A percentile compares a stretch with the other conserved stretches of the same genome.
Conservation (phyloP, 2,329 filamentous ascomycete species). For the Fusarium scirpi region DNA sequence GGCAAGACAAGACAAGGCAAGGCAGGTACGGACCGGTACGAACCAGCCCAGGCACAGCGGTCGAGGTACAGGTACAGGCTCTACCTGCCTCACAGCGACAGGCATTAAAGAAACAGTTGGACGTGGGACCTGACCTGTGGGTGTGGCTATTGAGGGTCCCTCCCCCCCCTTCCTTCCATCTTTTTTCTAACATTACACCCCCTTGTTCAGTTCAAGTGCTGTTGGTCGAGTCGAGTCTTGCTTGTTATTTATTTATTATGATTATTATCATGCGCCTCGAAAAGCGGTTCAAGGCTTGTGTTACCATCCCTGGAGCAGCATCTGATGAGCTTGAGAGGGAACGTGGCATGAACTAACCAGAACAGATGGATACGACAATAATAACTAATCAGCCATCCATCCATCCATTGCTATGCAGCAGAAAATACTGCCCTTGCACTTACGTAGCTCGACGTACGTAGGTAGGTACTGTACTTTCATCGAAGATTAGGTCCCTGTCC, state of each 20-base stretch:
- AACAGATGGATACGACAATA: background rate
- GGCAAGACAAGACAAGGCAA: constrained; percentile 3
- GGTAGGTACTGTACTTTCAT: background rate
- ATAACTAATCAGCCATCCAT: background rate
- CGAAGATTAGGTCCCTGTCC: background rate
- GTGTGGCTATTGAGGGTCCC: constrained; percentile 43
- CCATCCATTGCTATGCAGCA: constrained; percentile 1
- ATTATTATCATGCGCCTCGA: constrained; percentile 43
- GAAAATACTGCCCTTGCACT: background rate
- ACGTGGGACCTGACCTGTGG: constrained; percentile 42
- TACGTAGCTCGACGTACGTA: background rate
- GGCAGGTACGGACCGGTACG: constrained; percentile 17
- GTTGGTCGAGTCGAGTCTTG: constrained; percentile 38
- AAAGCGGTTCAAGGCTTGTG: constrained; percentile 44
- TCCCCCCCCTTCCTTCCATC: constrained; percentile 23
- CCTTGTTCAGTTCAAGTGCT: constrained; percentile 38
- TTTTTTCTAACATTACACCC: constrained; percentile 36
- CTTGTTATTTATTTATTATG: constrained; percentile 32
- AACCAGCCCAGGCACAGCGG: constrained; percentile 25
- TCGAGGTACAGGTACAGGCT: constrained; percentile 26
- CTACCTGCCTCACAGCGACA: constrained; percentile 19
- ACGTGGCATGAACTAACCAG: constrained; percentile 1
- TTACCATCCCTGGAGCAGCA: constrained; percentile 35
- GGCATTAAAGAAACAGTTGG: constrained; percentile 30
- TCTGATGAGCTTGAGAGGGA: constrained; percentile 12